These are phyloP conservation scores for Cenococcum geophilum DNA, from an alignment of 495 filamentous ascomycete genomes.

Conservation along the genomic window DNA sequence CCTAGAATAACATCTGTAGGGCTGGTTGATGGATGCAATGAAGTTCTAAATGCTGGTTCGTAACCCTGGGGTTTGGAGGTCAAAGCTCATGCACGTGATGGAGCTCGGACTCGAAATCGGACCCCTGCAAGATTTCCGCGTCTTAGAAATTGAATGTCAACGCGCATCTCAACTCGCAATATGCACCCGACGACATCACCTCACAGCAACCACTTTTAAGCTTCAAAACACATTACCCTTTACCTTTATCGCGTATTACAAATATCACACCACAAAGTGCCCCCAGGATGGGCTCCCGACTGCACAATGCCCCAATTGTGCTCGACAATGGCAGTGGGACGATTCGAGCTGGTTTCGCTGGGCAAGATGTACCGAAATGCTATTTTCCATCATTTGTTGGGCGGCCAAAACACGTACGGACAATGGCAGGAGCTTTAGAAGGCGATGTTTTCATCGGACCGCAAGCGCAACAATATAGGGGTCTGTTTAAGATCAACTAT, in stretches of 20 bases:
- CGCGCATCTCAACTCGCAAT: not conserved
- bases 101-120: not conserved
- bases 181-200: not conserved
- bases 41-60: no score
- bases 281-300: conserved; percentile 36
- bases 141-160: not conserved
- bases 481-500: conserved; percentile 89
- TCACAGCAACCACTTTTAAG: not conserved
- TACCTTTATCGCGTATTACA: not conserved
- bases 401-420: conserved; percentile 91
- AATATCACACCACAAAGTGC: not conserved
- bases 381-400: conserved; percentile 98
- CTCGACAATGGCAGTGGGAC: conserved; percentile 99
- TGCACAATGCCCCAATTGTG: conserved; percentile 96
- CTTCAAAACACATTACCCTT: not conserved
- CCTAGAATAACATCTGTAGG: no score
- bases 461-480: conserved; percentile 84
- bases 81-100: not conserved
- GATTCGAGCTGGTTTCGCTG: conserved; percentile 93
- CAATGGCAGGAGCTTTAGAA: conserved; percentile 90
- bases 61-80: not conserved
- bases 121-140: not conserved
- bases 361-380: conserved; percentile 90
- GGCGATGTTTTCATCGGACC: conserved; percentile 96
- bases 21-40: no score